These are phyloP conservation scores for Alternaria incomplexa DNA, from an alignment of 2,329 filamentous ascomycete species.

Conservation along the genomic window DNA sequence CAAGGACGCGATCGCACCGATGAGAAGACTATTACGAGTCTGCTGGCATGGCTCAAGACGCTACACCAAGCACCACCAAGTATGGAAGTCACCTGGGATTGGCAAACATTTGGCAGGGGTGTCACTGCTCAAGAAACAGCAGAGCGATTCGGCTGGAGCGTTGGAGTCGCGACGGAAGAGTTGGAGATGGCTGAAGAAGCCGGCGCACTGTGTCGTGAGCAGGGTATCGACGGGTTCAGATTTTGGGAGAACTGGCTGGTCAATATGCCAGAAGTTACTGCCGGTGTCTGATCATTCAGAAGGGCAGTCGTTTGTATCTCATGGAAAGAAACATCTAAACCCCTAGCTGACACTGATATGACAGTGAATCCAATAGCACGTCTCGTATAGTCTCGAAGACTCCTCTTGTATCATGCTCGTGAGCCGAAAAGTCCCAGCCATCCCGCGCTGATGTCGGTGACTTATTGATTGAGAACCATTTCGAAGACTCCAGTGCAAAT, in stretches of 20 bases:
- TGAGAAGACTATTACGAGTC: constrained; percentile 80
- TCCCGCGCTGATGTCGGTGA: background rate
- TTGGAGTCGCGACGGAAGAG: constrained; percentile 94
- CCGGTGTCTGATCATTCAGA: background rate
- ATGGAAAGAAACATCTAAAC: background rate
- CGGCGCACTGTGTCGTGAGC: constrained; percentile 86
- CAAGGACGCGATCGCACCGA: constrained; percentile 88
- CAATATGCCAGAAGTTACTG: constrained; percentile 13
- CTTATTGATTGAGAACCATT: background rate
- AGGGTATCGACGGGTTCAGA: constrained; percentile 85
- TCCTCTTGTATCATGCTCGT: background rate
- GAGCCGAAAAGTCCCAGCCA: background rate
- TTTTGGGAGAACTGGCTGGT: constrained; percentile 83
- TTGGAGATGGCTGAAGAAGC: constrained; percentile 96
- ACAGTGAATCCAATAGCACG: background rate
- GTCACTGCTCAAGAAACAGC: constrained; percentile 90
- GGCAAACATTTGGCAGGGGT: constrained; percentile 77
- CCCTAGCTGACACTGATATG: background rate
- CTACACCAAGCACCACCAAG: constrained; percentile 71
- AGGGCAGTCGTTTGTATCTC: background rate
- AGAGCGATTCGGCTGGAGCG: constrained; percentile 93
- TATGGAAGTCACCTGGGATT: constrained; percentile 74
- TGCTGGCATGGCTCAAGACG: constrained; percentile 79
- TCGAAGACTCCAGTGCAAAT: background rate
- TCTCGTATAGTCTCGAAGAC: background rate